phyloP scores from a whole-genome alignment of 345 rosid species.

The Camelina neglecta region DNA sequence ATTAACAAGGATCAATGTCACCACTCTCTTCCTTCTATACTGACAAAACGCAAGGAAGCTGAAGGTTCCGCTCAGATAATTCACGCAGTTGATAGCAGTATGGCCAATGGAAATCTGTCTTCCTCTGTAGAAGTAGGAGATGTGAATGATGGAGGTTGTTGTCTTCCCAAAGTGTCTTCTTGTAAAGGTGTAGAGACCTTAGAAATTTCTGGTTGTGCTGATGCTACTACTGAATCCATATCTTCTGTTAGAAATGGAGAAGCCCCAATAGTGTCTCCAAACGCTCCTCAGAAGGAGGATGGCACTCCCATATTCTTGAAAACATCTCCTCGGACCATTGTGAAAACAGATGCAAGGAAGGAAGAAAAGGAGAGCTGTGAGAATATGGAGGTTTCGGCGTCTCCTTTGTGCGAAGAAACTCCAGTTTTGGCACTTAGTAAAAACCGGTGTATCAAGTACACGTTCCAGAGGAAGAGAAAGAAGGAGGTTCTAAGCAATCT shows the following conservation, averaged over 20 bases:
- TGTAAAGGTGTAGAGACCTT: conserved; percentile 31
- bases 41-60: conserved; percentile 65
- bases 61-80: conserved; percentile 69
- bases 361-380: conserved; percentile 44
- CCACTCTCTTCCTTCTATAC: conserved; percentile 69
- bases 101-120: conserved; percentile 31
- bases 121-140: conserved; percentile 31
- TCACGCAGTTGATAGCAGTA: conserved; percentile 57
- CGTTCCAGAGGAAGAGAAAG: conserved; percentile 81
- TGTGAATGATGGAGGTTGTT: conserved; percentile 25
- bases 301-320: conserved; percentile 23
- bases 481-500: conserved; percentile 59
- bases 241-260: conserved; percentile 29
- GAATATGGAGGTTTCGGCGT: conserved; percentile 45
- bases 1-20: conserved; percentile 54
- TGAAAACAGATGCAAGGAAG: conserved; percentile 38
- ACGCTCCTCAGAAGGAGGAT: conserved; percentile 37
- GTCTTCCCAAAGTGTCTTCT: neutral
- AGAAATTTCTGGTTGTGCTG: conserved; percentile 26
- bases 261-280: conserved; percentile 18
- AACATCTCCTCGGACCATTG: conserved; percentile 36
- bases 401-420: conserved; percentile 48
- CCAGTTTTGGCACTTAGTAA: conserved; percentile 40
- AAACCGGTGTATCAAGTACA: conserved; percentile 66
- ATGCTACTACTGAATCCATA: conserved; percentile 32